A percentile compares a stretch with the other conserved stretches of the same genome.
Evolutionary conservation across 441 rosid genomes (phyloP).

Genomic region (Lepidium campestre): DNA sequence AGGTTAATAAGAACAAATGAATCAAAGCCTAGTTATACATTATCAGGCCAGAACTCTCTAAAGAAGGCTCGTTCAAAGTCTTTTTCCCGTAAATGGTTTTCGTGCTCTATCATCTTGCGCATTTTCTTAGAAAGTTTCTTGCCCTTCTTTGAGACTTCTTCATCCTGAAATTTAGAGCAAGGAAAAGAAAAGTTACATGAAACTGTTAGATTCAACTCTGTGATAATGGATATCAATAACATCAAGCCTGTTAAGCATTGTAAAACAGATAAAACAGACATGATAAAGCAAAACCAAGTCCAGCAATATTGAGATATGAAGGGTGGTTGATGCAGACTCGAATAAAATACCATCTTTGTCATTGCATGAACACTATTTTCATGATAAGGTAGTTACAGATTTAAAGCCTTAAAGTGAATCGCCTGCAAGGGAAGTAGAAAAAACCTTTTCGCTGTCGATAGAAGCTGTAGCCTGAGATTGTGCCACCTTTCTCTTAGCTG

Average conservation of each 20-base stretch:
- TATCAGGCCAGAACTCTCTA: constrained; percentile 93
- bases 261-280: neutral
- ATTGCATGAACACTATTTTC: neutral
- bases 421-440: neutral
- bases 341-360: neutral
- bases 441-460: constrained; percentile 27
- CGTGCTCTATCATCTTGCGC: constrained; percentile 63
- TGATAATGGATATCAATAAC: neutral
- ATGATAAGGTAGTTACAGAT: neutral
- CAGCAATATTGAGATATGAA: neutral
- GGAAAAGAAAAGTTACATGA: neutral
- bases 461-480: constrained; percentile 26
- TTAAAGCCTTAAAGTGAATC: neutral
- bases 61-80: constrained; percentile 78
- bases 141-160: constrained; percentile 33
- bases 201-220: neutral
- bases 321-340: neutral
- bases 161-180: constrained; percentile 37
- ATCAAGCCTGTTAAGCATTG: neutral
- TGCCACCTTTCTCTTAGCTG: constrained; percentile 33
- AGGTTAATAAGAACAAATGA: neutral
- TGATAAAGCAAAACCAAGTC: neutral
- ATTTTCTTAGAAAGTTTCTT: constrained; percentile 59
- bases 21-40: constrained; percentile 44
- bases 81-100: constrained; percentile 53